Conservation (phyloP, 2,329 filamentous ascomycete species). For the Dendrostoma leiphaemia region DNA sequence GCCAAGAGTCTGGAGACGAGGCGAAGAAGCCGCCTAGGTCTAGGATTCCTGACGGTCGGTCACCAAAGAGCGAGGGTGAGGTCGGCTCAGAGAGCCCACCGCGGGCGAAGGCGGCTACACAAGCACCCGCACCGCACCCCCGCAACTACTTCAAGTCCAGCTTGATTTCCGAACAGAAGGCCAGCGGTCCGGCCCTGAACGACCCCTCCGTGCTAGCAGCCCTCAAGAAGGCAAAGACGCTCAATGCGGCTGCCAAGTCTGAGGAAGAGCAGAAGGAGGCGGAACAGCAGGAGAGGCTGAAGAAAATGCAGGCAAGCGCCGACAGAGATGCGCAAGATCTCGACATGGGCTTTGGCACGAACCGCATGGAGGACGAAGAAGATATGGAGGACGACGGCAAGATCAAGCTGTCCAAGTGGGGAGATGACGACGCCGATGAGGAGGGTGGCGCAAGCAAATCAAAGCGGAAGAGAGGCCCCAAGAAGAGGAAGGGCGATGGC, state of each 20-base stretch:
- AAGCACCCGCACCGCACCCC: slow-evolving; percentile 30
- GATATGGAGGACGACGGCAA: slow-evolving; percentile 67
- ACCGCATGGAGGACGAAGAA: slow-evolving; percentile 82
- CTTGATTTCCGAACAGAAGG: slow-evolving; percentile 51
- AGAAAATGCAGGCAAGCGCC: slow-evolving; percentile 69
- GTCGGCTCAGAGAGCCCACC: slow-evolving; percentile 22
- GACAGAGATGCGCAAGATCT: slow-evolving; percentile 86
- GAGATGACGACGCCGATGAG: slow-evolving; percentile 45
- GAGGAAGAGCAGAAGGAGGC: slow-evolving; percentile 40
- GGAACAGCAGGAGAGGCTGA: slow-evolving; percentile 64
- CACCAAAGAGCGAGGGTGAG: slow-evolving; percentile 21
- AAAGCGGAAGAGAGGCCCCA: slow-evolving; percentile 67
- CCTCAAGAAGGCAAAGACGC: slow-evolving; percentile 76
- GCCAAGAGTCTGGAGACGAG: slow-evolving; percentile 30
- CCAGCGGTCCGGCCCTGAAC: slow-evolving; percentile 55
- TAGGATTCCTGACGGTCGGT: background rate
- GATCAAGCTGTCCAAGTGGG: slow-evolving; percentile 68
- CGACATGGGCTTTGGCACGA: slow-evolving; percentile 91
- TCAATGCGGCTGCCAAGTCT: slow-evolving; percentile 47
- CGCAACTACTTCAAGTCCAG: slow-evolving; percentile 64
- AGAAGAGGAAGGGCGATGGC: slow-evolving; percentile 75
- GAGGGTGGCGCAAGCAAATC: slow-evolving; percentile 44
- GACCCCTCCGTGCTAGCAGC: slow-evolving; percentile 82
- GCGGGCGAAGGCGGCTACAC: slow-evolving; percentile 29
- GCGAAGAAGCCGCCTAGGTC: slow-evolving; percentile 22